Evolutionary conservation across 805 yeast species (phyloP).

Genomic region (Myxozyma melibiosi): DNA sequence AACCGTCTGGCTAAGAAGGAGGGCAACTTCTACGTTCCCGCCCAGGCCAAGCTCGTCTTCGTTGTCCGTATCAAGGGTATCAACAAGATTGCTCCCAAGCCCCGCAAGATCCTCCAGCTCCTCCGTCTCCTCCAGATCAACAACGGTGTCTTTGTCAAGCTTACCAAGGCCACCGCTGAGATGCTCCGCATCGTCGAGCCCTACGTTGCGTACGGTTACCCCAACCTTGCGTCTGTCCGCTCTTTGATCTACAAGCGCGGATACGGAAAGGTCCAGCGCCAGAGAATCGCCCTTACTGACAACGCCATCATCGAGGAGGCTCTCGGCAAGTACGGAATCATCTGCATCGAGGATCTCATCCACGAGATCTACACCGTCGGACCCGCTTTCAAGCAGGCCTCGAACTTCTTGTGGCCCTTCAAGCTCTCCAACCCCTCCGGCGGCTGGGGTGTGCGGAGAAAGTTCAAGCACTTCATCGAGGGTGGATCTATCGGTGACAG

Average conservation of each 20-base stretch:
- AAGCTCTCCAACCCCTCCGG: conserved; percentile 79
- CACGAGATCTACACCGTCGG: conserved; percentile 84
- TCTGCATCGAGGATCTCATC: conserved; percentile 73
- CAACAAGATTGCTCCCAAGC: conserved; percentile 78
- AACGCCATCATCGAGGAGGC: conserved; percentile 69
- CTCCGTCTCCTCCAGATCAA: conserved; percentile 77
- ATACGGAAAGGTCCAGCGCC: conserved; percentile 78
- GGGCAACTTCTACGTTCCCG: conserved; percentile 88
- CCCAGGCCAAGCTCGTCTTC: conserved; percentile 68
- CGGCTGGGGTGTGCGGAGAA: conserved; percentile 79
- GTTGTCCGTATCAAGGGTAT: conserved; percentile 79
- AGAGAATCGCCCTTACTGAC: conserved; percentile 71
- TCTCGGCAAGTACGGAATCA: conserved; percentile 75
- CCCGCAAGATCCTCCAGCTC: conserved; percentile 78
- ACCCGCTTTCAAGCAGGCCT: conserved; percentile 82
- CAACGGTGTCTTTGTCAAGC: conserved; percentile 76
- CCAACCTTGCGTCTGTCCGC: conserved; percentile 71
- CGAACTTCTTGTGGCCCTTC: conserved; percentile 87
- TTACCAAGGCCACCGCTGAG: conserved; percentile 79
- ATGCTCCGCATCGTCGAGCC: conserved; percentile 78
- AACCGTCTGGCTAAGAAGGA: conserved; percentile 92
- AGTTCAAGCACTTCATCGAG: conserved; percentile 81
- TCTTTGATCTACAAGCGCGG: conserved; percentile 81
- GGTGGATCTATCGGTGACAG: conserved; percentile 87
- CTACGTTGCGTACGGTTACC: conserved; percentile 82